A percentile compares a stretch with the other conserved stretches of the same genome.
Conservation (phyloP, 1,284 basidiomycete genomes). For the Malassezia arunalokei region DNA sequence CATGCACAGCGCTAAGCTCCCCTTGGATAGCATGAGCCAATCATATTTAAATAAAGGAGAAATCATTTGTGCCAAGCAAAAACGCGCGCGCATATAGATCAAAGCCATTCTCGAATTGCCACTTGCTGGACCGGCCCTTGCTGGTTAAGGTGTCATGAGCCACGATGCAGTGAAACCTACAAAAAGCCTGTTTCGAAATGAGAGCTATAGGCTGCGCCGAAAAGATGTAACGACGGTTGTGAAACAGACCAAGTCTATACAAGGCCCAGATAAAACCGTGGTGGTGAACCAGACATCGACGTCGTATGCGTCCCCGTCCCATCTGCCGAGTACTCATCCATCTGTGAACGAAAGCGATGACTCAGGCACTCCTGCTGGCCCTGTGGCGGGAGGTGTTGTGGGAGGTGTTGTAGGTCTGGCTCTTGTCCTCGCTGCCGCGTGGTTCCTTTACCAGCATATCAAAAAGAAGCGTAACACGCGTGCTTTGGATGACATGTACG, state of each 20-base stretch:
- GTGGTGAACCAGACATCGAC: slow-evolving; percentile 1
- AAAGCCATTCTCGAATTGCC: no score
- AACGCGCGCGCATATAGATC: no score
- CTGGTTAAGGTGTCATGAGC: no score
- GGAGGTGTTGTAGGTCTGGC: slow-evolving; percentile 13
- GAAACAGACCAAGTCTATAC: neutral
- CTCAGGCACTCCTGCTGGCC: neutral
- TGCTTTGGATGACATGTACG: slow-evolving; percentile 9
- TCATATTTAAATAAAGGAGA: no score
- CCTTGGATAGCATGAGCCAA: no score
- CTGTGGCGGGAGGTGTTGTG: slow-evolving; percentile 15
- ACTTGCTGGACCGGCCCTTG: no score
- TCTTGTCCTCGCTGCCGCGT: neutral
- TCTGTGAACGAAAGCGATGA: neutral
- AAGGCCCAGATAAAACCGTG: neutral
- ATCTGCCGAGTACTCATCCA: neutral
- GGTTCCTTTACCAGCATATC: neutral
- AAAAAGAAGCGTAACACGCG: slow-evolving; percentile 3
- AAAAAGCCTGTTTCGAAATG: no score
- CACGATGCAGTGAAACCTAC: no score
- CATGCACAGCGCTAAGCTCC: no score
- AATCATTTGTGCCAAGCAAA: no score
- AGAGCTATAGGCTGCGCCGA: neutral
- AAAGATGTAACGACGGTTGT: neutral
- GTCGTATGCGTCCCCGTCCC: neutral